phyloP scores from a whole-genome alignment of 192 early-diverging fungal genomes.

The Linnemannia elongata region DNA sequence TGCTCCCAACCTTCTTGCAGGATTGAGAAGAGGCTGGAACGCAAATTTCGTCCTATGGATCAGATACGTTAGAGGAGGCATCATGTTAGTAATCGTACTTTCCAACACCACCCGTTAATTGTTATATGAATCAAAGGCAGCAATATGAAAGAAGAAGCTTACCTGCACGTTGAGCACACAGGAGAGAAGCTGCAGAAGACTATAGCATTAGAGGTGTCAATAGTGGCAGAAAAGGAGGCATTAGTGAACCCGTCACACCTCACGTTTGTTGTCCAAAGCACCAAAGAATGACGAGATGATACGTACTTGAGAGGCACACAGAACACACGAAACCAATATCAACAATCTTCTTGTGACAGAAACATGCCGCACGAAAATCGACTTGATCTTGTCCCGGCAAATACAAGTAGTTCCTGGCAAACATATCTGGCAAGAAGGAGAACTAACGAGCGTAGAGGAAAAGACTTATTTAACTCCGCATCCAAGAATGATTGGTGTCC shows the following conservation, averaged over 20 bases:
- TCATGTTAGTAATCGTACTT: not conserved
- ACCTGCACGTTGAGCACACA: conserved; percentile 83
- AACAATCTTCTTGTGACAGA: conserved; percentile 95
- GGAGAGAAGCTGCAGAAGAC: conserved; percentile 81
- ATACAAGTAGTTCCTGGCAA: conserved; percentile 77
- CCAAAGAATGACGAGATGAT: conserved; percentile 4
- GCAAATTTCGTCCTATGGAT: conserved; percentile 75
- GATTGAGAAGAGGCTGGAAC: conserved; percentile 62
- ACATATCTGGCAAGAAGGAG: conserved; percentile 85
- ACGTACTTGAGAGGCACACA: conserved; percentile 93
- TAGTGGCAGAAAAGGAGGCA: not conserved
- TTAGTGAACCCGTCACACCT: not conserved
- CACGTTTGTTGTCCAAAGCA: not conserved
- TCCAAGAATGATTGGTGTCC: not conserved
- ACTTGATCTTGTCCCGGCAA: conserved; percentile 84
- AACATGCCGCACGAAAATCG: conserved; percentile 96
- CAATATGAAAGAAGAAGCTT: conserved; percentile 8
- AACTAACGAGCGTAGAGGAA: conserved; percentile 59
- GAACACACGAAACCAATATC: conserved; percentile 98
- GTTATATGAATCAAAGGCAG: not conserved
- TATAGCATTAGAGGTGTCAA: conserved; percentile 1
- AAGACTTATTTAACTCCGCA: not conserved
- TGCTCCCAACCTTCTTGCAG: conserved; percentile 24
- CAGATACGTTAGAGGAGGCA: not conserved
- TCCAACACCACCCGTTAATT: not conserved